phyloP scores from a whole-genome alignment of 441 rosid species.

The Caryocar brasiliense region DNA sequence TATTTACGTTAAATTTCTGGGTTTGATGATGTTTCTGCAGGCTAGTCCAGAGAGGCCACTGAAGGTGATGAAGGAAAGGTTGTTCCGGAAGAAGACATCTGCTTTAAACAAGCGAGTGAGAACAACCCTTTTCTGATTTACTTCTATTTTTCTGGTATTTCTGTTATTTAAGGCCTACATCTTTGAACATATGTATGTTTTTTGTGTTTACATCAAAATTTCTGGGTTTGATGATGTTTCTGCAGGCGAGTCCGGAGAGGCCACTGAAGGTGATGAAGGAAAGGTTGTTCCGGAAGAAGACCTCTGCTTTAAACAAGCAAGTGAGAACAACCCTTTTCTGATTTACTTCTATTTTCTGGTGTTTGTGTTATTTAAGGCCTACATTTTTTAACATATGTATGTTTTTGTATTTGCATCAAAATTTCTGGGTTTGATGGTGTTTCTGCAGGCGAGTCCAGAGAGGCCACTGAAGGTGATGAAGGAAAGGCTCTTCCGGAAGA shows the following conservation, averaged over 20 bases:
- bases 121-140: background rate
- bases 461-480: background rate
- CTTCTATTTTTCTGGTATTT: background rate
- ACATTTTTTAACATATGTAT: no score
- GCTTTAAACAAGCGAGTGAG: background rate
- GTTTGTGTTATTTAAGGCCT: background rate
- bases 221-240: no score
- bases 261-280: background rate
- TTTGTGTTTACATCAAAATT: no score
- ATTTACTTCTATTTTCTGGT: background rate
- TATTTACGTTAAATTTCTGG: no score
- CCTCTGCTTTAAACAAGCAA: background rate
- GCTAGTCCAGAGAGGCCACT: background rate
- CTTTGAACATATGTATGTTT: no score
- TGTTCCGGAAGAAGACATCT: background rate
- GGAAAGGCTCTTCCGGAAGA: background rate
- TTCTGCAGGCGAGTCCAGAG: background rate
- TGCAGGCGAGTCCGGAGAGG: background rate
- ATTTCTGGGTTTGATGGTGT: no score
- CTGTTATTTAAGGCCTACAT: background rate
- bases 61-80: background rate
- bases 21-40: no score
- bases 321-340: background rate
- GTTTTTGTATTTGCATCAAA: no score
- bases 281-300: background rate